A percentile compares a stretch with the other conserved stretches of the same genome.
Conservation (phyloP, 2,329 filamentous ascomycete species). For the Tolypocladium cylindrosporum region DNA sequence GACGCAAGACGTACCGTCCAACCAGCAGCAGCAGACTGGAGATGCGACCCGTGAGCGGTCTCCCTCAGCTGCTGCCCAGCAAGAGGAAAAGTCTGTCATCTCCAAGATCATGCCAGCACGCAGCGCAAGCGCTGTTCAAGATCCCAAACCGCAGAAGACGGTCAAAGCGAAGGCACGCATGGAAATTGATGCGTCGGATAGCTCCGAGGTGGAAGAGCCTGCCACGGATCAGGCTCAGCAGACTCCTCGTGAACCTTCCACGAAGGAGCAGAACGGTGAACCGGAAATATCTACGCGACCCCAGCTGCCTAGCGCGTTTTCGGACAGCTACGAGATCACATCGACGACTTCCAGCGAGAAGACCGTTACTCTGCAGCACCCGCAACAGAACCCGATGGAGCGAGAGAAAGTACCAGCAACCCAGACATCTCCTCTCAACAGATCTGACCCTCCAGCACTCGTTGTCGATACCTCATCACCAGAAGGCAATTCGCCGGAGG, state of each 20-base stretch:
- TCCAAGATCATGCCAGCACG: slow-evolving; percentile 11
- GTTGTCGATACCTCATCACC: slow-evolving; percentile 63
- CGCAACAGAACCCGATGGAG: background rate
- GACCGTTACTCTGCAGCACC: slow-evolving; percentile 14
- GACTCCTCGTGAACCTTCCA: slow-evolving; percentile 8
- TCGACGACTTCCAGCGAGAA: slow-evolving; percentile 21
- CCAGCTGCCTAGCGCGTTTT: slow-evolving; percentile 28
- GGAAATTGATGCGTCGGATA: slow-evolving; percentile 63
- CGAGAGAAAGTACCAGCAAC: slow-evolving; percentile 11
- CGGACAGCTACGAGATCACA: slow-evolving; percentile 27
- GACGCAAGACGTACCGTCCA: slow-evolving; percentile 23
- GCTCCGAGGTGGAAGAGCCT: slow-evolving; percentile 37
- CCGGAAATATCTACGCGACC: slow-evolving; percentile 18
- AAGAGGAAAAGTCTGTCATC: slow-evolving; percentile 24
- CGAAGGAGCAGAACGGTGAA: slow-evolving; percentile 7
- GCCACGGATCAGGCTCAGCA: slow-evolving; percentile 15
- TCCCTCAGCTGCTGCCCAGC: slow-evolving; percentile 23
- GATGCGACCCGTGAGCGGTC: slow-evolving; percentile 19
- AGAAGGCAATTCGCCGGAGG: slow-evolving; percentile 53
- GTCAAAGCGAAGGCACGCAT: slow-evolving; percentile 46
- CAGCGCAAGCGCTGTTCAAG: slow-evolving; percentile 25
- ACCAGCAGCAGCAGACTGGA: slow-evolving; percentile 13
- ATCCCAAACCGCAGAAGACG: slow-evolving; percentile 42
- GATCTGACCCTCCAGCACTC: slow-evolving; percentile 52
- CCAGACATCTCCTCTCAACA: slow-evolving; percentile 16